phyloP scores from a whole-genome alignment of 108 stramenopile genomes.

The Hondaea fermentalgiana region DNA sequence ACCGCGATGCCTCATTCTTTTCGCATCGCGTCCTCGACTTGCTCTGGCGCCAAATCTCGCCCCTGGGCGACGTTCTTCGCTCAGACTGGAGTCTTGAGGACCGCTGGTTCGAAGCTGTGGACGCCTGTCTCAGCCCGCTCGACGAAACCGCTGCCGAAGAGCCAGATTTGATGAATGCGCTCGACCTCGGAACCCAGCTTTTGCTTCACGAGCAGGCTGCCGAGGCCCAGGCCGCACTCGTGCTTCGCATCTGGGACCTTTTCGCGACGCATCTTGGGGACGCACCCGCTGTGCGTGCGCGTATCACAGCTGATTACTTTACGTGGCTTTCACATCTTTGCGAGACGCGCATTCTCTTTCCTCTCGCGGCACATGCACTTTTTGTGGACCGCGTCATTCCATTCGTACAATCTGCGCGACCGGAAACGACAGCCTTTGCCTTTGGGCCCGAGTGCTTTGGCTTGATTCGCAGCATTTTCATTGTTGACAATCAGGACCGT shows the following conservation, averaged over 20 bases:
- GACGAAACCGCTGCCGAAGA: background rate
- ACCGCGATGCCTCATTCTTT: background rate
- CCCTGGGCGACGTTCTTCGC: background rate
- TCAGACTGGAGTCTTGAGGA: background rate
- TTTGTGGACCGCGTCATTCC: background rate
- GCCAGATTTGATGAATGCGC: background rate
- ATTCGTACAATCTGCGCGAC: background rate
- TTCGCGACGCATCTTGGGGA: background rate
- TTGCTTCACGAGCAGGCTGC: background rate
- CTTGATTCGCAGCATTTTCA: background rate
- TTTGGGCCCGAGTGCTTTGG: background rate
- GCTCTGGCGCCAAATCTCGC: background rate
- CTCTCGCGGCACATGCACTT: background rate
- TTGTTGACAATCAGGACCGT: background rate
- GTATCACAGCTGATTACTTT: background rate
- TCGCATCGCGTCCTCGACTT: background rate
- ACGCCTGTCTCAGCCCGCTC: background rate
- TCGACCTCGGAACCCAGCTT: slow-evolving; percentile 8
- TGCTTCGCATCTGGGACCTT: background rate
- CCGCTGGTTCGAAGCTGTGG: background rate
- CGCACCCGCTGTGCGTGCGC: background rate
- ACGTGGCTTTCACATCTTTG: background rate
- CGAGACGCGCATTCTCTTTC: background rate
- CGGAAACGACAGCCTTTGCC: background rate
- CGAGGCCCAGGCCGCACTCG: background rate